Evolutionary conservation across 108 stramenopile genomes (phyloP).

Genomic region (Craspedostauros australis): DNA sequence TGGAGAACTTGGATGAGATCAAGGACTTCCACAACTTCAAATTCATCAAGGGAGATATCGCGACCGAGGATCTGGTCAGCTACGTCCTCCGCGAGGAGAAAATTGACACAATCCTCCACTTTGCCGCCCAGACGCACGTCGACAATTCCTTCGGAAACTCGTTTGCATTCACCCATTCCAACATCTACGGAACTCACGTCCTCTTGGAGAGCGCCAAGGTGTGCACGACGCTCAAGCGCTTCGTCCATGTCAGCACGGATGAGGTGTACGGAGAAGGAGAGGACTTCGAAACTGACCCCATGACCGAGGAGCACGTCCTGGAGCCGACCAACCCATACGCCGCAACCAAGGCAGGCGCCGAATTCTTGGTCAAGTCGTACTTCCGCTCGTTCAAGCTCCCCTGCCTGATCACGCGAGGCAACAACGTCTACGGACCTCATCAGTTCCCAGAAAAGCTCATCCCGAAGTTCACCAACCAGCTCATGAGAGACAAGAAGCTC

Average conservation of each 20-base stretch:
- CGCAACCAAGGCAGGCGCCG: constrained; percentile 98
- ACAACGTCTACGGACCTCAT: constrained; percentile 99
- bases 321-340: constrained; percentile 99
- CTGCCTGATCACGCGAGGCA: constrained; percentile 94
- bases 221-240: constrained; percentile 73
- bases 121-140: constrained; percentile 97
- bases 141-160: constrained; percentile 99
- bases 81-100: constrained; percentile 89
- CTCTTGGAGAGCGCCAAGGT: constrained; percentile 95
- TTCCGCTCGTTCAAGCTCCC: constrained; percentile 90
- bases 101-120: constrained; percentile 98
- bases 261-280: constrained; percentile 99
- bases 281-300: constrained; percentile 87
- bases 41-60: constrained; percentile 97
- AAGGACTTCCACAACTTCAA: constrained; percentile 89
- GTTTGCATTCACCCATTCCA: constrained; percentile 96
- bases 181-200: constrained; percentile 98
- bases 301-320: constrained; percentile 94
- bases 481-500: constrained; percentile 78
- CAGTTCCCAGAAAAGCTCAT: constrained; percentile 99
- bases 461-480: constrained; percentile 98
- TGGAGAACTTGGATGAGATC: constrained; percentile 87
- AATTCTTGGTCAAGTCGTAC: constrained; percentile 95
- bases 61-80: constrained; percentile 88
- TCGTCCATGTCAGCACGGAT: constrained; percentile 97